Evolutionary conservation across 2,329 filamentous ascomycete species (phyloP), one percentile per base, ranked within the genome.

Genomic region (Aotearoamyces nothofagi): DNA sequence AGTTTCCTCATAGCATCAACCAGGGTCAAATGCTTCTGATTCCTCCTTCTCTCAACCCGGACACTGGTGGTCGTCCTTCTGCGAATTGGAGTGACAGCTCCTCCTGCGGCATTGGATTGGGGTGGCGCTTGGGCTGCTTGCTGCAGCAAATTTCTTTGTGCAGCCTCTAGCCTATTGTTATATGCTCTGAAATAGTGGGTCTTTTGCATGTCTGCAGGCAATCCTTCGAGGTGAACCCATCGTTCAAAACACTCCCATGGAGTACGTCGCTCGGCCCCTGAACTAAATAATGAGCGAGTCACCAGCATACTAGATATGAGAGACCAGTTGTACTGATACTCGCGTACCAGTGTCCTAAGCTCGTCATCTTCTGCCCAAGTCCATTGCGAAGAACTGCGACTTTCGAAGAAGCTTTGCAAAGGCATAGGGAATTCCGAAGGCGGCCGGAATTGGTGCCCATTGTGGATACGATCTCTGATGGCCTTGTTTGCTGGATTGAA

Each of bases 221-320:
- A 61, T 1, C 86, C 84, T 55, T 96, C 90, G 9, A 96, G 60
- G 41, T 80, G 76, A 31, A 94, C 79, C 87, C 87, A 98, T 24
- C 90, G 71, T 54, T 98, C 90, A 44, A 98, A 98, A 49, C 90
- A 98, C 56, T 98, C 90, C 90, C 90, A 98, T 0, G 87, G 84
- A 3, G 87, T 96, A 26, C 90, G 71, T 36, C 90, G 69, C 49
- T 96, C 87, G 8, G 83, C 74, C 2, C 82, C 83, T 12, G 86
- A 87, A n/a, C 73, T 67, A 46, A 83, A 92, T 9, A 74, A 51
- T 0, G 83, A 92, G 29, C 71, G 72, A 10, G 78, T 66, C 2
- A 72, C 66, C 30, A 96, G 59, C 34, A 87, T 76, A 41, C 71
- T 80, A 1, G 86, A 81, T 30, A 96, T 93, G 4, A 98, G 62